A percentile compares a stretch with the other conserved stretches of the same genome.
These are phyloP conservation scores for Colletotrichum nymphaeae DNA, from an alignment of 2,329 filamentous ascomycete genomes.

Conservation along the genomic window DNA sequence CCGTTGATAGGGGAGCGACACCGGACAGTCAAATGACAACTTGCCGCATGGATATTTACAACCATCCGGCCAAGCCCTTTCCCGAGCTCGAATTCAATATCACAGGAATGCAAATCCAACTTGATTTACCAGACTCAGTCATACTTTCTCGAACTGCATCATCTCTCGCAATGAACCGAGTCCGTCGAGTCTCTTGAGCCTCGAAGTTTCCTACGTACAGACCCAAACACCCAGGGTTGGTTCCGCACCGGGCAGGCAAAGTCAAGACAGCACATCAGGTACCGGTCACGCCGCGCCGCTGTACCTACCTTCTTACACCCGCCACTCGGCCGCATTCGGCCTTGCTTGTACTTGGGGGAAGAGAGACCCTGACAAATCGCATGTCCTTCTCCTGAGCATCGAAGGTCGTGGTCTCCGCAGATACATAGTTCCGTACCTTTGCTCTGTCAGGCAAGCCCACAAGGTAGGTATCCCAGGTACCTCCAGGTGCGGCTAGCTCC, in stretches of 20 bases:
- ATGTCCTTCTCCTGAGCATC: slow-evolving; percentile 18
- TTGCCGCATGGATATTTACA: neutral
- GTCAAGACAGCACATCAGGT: neutral
- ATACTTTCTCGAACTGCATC: neutral
- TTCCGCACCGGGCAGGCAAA: neutral
- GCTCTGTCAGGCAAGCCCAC: neutral
- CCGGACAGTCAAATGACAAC: neutral
- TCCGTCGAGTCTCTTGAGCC: neutral
- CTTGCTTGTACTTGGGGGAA: neutral
- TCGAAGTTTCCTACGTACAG: neutral
- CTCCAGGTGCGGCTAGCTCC: slow-evolving; percentile 12
- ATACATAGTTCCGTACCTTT: neutral
- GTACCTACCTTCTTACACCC: slow-evolving; percentile 8
- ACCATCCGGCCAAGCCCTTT: no score
- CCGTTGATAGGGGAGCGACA: neutral
- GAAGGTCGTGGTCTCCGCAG: neutral
- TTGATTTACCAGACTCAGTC: neutral
- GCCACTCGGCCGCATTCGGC: slow-evolving; percentile 22
- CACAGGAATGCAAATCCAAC: no score
- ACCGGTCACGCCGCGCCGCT: slow-evolving; percentile 3
- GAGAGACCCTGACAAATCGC: slow-evolving; percentile 7
- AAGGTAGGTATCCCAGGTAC: neutral
- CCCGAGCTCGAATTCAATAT: no score
- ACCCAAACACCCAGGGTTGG: neutral
- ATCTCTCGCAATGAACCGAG: neutral